Evolutionary conservation across 164 flowering plant genomes (phyloP).

Genomic region (Amborella trichopoda): DNA sequence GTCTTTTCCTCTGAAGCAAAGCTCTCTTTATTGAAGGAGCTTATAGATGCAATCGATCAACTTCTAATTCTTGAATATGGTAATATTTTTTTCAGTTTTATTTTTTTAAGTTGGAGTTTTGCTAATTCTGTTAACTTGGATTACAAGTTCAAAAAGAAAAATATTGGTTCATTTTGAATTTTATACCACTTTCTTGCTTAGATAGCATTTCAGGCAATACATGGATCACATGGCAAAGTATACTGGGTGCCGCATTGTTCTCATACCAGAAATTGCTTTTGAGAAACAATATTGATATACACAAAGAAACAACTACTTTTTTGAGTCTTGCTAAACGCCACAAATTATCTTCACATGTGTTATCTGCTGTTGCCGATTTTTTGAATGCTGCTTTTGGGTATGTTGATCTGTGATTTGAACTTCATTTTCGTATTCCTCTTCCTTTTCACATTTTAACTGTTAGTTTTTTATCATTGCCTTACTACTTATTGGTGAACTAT

Average conservation of each 20-base stretch:
- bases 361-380: conserved; percentile 64
- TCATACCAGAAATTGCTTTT: conserved; percentile 27
- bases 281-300: conserved; percentile 8
- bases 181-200: conserved; percentile 5
- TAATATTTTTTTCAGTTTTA: conserved; percentile 16
- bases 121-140: not conserved
- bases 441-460: too few species aligned
- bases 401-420: conserved; percentile 5
- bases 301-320: conserved; percentile 24
- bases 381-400: conserved; percentile 56
- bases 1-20: conserved; percentile 16
- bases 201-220: conserved; percentile 43
- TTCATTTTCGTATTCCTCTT: not conserved
- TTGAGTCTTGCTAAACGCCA: conserved; percentile 43
- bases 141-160: not conserved
- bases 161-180: not conserved
- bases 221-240: conserved; percentile 46
- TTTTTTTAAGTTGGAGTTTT: not conserved
- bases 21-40: conserved; percentile 28
- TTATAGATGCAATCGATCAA: conserved; percentile 46
- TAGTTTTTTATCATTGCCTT: too few species aligned
- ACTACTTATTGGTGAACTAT: too few species aligned
- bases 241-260: conserved; percentile 60
- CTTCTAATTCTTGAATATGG: conserved; percentile 35
- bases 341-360: conserved; percentile 52